Evolutionary conservation across 768 basidiomycete genomes (phyloP), one percentile per base, ranked within the genome.

Genomic region (Boletus sp.): DNA sequence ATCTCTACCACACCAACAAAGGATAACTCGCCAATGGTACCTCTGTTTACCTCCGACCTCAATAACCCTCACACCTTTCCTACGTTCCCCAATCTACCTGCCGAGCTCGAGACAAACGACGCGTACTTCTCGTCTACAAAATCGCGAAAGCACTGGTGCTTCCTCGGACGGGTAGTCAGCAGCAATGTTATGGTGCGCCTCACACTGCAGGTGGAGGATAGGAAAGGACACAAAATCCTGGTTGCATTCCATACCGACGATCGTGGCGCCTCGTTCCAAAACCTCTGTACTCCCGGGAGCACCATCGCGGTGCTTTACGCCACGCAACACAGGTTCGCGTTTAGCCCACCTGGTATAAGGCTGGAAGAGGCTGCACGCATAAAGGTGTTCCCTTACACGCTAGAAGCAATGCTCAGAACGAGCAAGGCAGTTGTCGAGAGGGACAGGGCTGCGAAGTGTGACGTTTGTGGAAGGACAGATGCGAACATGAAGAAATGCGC

Each of bases 211-310:
- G 69, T 71, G n/a, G 63, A 71, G 47, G 69, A 71, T 58, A 70
- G 39, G 48, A 59, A 57, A 14, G 69, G 70, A 10, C 55, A 68
- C 9, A 42, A 45, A 47, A 48, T 70, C 11, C 56, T 62, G 32
- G 68, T 70, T 20, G 68, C 68, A 12, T 71, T 71, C 61, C 68
- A 71, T n/a, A 71, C 70, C 6, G 64, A 71, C 29, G 69, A 71
- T 46, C 69, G 69, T 45, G 69, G 69, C 17, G 54, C 60, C 24
- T 59, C 59, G 37, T 63, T 72, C 44, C 61, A 55, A 47, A 15
- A 47, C 17, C 50, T 51, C 18, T 71, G 69, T 30, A 61, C 45
- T 18, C 64, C 66, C 1, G 70, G 68, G n/a, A 70, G 54, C 33
- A 72, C 69, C 39, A 64, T 71, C 50, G 69, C 70, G 2, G 69